These are phyloP conservation scores for Termitomyces sp. DNA, from an alignment of 768 basidiomycete genomes.

Conservation along the genomic window DNA sequence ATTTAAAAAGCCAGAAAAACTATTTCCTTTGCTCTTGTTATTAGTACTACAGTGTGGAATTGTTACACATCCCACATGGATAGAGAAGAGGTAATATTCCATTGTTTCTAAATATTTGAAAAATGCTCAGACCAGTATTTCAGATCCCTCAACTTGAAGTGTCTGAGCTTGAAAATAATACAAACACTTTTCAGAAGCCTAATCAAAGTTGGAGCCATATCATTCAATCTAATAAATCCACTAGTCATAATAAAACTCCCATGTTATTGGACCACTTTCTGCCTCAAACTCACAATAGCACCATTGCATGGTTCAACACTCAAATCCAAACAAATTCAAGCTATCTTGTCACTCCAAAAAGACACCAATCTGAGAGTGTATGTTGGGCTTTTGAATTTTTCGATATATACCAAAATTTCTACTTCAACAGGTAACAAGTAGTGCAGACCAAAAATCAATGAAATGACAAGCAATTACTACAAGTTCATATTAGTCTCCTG, in stretches of 20 bases:
- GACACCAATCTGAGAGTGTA: not conserved
- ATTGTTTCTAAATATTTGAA: not conserved
- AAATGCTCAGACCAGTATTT: too few species aligned
- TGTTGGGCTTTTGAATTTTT: not conserved
- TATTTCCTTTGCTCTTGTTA: not conserved
- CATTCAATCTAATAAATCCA: not conserved
- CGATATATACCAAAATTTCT: not conserved
- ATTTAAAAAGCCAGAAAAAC: not conserved
- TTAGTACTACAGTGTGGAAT: not conserved
- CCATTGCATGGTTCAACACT: not conserved
- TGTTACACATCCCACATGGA: not conserved
- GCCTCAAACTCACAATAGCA: too few species aligned
- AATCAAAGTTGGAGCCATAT: not conserved
- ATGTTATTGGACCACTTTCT: too few species aligned
- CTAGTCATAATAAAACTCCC: too few species aligned
- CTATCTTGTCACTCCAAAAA: not conserved
- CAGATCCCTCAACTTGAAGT: not conserved
- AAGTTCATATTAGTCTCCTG: not conserved
- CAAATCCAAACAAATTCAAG: not conserved
- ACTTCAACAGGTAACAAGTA: not conserved
- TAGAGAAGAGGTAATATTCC: not conserved
- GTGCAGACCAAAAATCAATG: not conserved
- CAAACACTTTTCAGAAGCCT: not conserved
- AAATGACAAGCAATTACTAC: not conserved
- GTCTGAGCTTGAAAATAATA: not conserved